A percentile compares a stretch with the other conserved stretches of the same genome.
Conservation (phyloP, 139 green algal genomes). For the Tetraselmis striata region DNA sequence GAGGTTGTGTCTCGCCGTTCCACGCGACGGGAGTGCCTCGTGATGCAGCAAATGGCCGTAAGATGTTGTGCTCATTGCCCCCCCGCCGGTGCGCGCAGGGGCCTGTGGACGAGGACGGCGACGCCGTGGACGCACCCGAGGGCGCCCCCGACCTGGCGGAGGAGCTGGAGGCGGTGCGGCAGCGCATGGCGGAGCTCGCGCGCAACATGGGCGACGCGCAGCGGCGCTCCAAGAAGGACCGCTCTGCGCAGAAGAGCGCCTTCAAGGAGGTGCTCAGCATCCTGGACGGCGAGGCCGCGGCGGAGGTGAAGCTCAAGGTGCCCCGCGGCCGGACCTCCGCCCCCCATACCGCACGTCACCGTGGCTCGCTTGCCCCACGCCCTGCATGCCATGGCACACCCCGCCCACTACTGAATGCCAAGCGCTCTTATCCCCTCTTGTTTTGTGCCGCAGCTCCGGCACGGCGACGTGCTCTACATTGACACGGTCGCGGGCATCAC, state of each 20-base stretch:
- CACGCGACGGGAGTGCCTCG: too few relatives aligned
- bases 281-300: constrained; percentile 25
- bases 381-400: too few relatives aligned
- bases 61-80: too few relatives aligned
- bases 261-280: constrained; percentile 50
- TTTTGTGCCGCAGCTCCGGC: constrained; percentile 49
- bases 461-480: constrained; percentile 41
- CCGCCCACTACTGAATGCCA: too few relatives aligned
- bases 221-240: constrained; percentile 50
- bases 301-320: not conserved
- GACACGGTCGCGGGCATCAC: constrained; percentile 40
- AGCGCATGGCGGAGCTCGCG: constrained; percentile 61
- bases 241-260: constrained; percentile 25
- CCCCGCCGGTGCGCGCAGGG: not conserved
- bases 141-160: not conserved
- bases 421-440: too few relatives aligned
- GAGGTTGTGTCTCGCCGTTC: too few relatives aligned
- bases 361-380: too few relatives aligned
- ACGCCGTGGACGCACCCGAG: constrained; percentile 5
- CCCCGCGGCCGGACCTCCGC: too few relatives aligned
- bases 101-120: not conserved
- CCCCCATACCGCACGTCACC: too few relatives aligned
- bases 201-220: constrained; percentile 51
- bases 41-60: too few relatives aligned
- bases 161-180: constrained; percentile 47